A percentile compares a stretch with the other conserved stretches of the same genome.
Conservation (phyloP, 257 asterid genomes). For the Thymus quinquecostatus region DNA sequence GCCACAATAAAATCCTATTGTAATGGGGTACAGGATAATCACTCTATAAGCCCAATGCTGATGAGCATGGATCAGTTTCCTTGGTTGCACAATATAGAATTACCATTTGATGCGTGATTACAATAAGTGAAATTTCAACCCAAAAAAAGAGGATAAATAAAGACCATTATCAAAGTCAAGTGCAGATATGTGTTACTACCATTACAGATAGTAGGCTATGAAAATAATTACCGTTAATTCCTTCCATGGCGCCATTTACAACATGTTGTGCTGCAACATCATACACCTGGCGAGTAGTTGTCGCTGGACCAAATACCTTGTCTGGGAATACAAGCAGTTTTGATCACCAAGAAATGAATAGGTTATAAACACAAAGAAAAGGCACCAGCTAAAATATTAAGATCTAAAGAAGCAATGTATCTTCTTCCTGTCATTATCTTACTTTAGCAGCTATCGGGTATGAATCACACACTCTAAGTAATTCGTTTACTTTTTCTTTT, state of each 20-base stretch:
- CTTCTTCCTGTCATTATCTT: slow-evolving; percentile 6
- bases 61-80: slow-evolving; percentile 24
- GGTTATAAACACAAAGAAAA: slow-evolving; percentile 10
- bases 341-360: slow-evolving; percentile 12
- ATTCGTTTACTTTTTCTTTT: slow-evolving; percentile 1
- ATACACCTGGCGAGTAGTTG: slow-evolving; percentile 86
- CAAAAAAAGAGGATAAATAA: background rate
- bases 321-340: slow-evolving; percentile 46
- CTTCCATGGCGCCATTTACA: slow-evolving; percentile 84
- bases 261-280: slow-evolving; percentile 89
- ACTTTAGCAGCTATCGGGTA: background rate
- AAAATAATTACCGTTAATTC: slow-evolving; percentile 64
- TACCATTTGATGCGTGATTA: slow-evolving; percentile 12
- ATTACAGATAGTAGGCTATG: slow-evolving; percentile 16
- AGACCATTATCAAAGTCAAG: background rate
- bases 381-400: slow-evolving; percentile 2
- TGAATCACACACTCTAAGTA: background rate
- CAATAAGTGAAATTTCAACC: background rate
- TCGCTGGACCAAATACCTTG: slow-evolving; percentile 91
- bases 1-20: slow-evolving; percentile 16
- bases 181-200: slow-evolving; percentile 6
- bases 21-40: slow-evolving; percentile 4
- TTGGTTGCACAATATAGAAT: background rate
- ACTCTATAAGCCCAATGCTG: background rate
- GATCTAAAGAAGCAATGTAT: background rate